These are phyloP conservation scores for Lactarius pseudohatsudake DNA, from an alignment of 768 basidiomycete genomes.

Conservation along the genomic window DNA sequence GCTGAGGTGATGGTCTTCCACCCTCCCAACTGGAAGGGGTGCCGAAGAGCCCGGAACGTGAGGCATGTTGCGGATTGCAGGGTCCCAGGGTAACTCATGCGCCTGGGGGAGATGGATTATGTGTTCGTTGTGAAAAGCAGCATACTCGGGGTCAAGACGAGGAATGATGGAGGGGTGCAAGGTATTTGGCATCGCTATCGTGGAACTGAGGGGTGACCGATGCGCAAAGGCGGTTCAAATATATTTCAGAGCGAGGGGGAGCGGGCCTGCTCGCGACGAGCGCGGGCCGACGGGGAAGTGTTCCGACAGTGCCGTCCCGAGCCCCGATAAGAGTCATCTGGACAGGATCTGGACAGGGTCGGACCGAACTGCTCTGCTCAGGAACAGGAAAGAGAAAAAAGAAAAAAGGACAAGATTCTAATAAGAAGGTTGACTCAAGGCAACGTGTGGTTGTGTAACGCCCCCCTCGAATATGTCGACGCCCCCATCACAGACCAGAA, in stretches of 20 bases:
- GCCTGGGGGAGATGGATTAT: slow-evolving; percentile 48
- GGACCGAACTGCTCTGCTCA: slow-evolving; percentile 5
- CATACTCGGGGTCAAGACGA: slow-evolving; percentile 65
- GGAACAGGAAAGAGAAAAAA: no score
- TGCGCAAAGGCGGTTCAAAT: slow-evolving; percentile 18
- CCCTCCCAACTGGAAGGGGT: slow-evolving; percentile 55
- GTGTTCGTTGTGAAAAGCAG: slow-evolving; percentile 56
- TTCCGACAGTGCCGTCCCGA: background rate
- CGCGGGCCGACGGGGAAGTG: slow-evolving; percentile 4
- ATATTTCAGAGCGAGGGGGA: background rate
- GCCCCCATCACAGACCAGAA: slow-evolving; percentile 45
- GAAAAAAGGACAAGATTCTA: background rate
- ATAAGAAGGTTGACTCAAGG: slow-evolving; percentile 2
- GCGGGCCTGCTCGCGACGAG: background rate
- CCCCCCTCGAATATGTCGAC: slow-evolving; percentile 24
- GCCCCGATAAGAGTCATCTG: background rate
- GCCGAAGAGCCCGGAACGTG: slow-evolving; percentile 57
- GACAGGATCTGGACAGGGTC: background rate
- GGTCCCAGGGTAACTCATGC: slow-evolving; percentile 63
- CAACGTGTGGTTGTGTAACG: background rate
- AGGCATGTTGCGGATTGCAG: slow-evolving; percentile 50
- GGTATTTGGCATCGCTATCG: slow-evolving; percentile 42
- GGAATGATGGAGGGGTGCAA: slow-evolving; percentile 61
- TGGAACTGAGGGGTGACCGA: slow-evolving; percentile 12
- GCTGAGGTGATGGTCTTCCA: slow-evolving; percentile 52